A percentile compares a stretch with the other conserved stretches of the same genome.
Evolutionary conservation across 1,284 basidiomycete genomes (phyloP).

Genomic region (Puccinia sorghi): DNA sequence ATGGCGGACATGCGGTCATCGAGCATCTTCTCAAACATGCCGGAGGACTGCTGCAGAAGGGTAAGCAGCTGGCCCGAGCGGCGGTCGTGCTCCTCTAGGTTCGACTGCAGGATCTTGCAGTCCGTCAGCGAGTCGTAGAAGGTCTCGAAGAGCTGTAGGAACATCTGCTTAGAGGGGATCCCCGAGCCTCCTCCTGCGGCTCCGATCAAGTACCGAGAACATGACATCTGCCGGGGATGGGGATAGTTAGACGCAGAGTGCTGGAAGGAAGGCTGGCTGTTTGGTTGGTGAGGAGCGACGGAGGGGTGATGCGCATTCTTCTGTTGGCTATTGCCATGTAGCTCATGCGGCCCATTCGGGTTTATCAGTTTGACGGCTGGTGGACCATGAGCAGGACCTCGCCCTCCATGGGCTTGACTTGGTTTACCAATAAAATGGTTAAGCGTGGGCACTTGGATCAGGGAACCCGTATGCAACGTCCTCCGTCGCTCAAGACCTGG

Average conservation of each 20-base stretch:
- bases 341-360: not conserved
- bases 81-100: slow-evolving; percentile 52
- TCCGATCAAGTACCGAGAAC: not conserved
- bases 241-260: not conserved
- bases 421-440: not conserved
- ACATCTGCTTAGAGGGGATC: slow-evolving; percentile 52
- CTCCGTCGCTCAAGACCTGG: slow-evolving; percentile 41
- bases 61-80: slow-evolving; percentile 49
- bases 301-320: not conserved
- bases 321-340: not conserved
- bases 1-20: slow-evolving; percentile 41
- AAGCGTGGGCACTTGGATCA: slow-evolving; percentile 34
- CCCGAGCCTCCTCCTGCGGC: not conserved
- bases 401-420: not conserved
- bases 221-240: not conserved
- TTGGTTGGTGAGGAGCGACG: not conserved
- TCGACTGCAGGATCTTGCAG: slow-evolving; percentile 51
- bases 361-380: not conserved
- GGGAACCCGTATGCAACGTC: slow-evolving; percentile 36
- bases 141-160: slow-evolving; percentile 53
- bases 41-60: slow-evolving; percentile 52
- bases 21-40: slow-evolving; percentile 50
- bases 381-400: not conserved
- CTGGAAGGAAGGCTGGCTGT: not conserved
- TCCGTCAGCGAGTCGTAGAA: slow-evolving; percentile 55